A percentile compares a stretch with the other conserved stretches of the same genome.
phyloP scores from a whole-genome alignment of 73 alveolate genomes.

The Paraurostyla sp. region DNA sequence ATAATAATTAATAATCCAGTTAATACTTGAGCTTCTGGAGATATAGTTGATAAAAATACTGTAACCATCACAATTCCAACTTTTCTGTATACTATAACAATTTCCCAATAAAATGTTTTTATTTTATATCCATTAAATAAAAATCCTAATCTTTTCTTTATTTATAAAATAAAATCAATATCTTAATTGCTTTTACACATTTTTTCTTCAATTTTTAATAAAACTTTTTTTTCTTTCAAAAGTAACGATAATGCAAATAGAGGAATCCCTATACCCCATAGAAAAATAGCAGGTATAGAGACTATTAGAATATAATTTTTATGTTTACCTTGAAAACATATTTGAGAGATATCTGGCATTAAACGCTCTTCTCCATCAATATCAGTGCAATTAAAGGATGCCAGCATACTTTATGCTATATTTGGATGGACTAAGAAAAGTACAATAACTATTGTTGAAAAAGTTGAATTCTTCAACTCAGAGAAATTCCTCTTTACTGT shows the following conservation, averaged over 20 bases:
- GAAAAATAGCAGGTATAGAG: conserved; percentile 44
- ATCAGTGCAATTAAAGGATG: conserved; percentile 35
- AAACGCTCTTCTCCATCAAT: conserved; percentile 27
- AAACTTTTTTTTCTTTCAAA: neutral
- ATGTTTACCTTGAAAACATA: conserved; percentile 57
- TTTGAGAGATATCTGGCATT: conserved; percentile 13
- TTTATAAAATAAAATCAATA: conserved; percentile 59
- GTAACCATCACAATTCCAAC: conserved; percentile 21
- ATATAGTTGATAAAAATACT: no score
- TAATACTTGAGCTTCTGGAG: no score
- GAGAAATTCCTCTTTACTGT: neutral
- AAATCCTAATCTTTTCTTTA: neutral
- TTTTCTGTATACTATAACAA: conserved; percentile 59
- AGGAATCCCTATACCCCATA: conserved; percentile 66
- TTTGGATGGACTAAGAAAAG: conserved; percentile 51
- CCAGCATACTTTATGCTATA: neutral
- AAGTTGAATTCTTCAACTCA: no score
- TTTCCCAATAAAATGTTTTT: no score
- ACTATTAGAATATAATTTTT: neutral
- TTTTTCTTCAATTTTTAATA: neutral
- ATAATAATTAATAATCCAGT: conserved; percentile 31
- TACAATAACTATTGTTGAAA: conserved; percentile 41
- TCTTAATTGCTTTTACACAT: no score
- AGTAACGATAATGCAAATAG: neutral
- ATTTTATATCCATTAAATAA: no score